Base-by-base conservation (phyloP, 163 green algal genomes). In the Chlorella variabilis region DNA sequence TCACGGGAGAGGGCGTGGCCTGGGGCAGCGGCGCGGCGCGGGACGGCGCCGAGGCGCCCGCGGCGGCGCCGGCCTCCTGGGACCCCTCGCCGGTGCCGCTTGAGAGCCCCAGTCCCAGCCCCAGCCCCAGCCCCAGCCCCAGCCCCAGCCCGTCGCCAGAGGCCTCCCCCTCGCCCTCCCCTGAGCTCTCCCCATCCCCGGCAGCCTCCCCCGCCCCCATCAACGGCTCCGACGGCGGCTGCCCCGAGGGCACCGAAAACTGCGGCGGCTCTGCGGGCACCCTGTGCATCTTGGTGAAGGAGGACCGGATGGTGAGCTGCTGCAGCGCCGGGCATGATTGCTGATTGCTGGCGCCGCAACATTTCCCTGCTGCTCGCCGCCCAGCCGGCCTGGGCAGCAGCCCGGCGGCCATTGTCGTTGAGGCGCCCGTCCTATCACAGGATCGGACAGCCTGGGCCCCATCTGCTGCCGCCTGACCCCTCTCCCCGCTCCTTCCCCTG, bases 201-300 rank as follows among this genome's bases (percentile, higher is more conserved):
- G 17, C 69, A 63, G 71, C 51, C 38, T 42, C 39, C 9, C 34
- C 4, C 51, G 51, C 31, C 45, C 15, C n/a, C n/a, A n/a, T n/a
- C n/a, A n/a, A n/a, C n/a, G n/a, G n/a, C 23, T 38, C 71, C 25
- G 56, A 78, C 23, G 71, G 54, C 4, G 13, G n/a, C 45, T 78
- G 51, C 54, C 71, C 71, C 0, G 45, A 63, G 1, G 69, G 69
- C 45, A 41, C 23, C n/a, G 31, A 68, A 36, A 56, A 69, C 36
- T 79, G 71, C 27, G 71, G 71, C 54, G 71, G 71, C 29, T 67
- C 59, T 3, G 3, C 15, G 27, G 59, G 59, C 59, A 38, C n/a
- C 25, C 51, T 79, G 25, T 79, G 71, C 36, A 49, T 79, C 25
- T 27, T 69, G 21, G 54, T 69, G 11, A 51, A 79, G 36, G 13